These are phyloP conservation scores for Phytophthora fragariaefolia DNA, from an alignment of 352 stramenopile genomes.

Conservation along the genomic window DNA sequence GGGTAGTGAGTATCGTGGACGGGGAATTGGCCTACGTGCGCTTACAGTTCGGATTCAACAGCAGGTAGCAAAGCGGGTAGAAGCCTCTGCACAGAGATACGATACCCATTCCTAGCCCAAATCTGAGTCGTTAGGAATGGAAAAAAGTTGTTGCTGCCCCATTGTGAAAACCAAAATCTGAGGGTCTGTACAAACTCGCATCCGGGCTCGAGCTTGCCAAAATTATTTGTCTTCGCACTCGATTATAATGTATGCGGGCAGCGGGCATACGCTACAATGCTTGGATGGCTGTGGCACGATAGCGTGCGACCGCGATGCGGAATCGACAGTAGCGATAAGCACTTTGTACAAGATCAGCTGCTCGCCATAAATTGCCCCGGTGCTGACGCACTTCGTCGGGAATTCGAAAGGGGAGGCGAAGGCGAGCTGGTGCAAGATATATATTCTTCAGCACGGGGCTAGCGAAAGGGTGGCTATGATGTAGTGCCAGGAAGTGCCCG, in stretches of 20 bases:
- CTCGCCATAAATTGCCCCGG: constrained; percentile 60
- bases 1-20: no score
- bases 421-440: constrained; percentile 49
- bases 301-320: constrained; percentile 51
- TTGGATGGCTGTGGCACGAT: constrained; percentile 72
- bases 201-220: constrained; percentile 57
- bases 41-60: no score
- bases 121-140: no score
- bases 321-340: constrained; percentile 65
- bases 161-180: no score
- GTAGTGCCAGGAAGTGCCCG: constrained; percentile 48
- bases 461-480: constrained; percentile 55
- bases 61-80: no score
- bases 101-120: no score
- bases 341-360: constrained; percentile 62
- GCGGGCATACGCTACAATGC: constrained; percentile 60
- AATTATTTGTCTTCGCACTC: no score
- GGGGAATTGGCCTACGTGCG: no score
- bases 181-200: constrained; percentile 51
- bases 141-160: no score
- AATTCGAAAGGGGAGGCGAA: constrained; percentile 50
- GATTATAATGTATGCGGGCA: constrained; percentile 39
- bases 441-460: constrained; percentile 58
- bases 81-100: no score
- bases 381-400: constrained; percentile 60